phyloP scores from a whole-genome alignment of 2,329 filamentous ascomycete genomes.

The Aspergillus vadensis region DNA sequence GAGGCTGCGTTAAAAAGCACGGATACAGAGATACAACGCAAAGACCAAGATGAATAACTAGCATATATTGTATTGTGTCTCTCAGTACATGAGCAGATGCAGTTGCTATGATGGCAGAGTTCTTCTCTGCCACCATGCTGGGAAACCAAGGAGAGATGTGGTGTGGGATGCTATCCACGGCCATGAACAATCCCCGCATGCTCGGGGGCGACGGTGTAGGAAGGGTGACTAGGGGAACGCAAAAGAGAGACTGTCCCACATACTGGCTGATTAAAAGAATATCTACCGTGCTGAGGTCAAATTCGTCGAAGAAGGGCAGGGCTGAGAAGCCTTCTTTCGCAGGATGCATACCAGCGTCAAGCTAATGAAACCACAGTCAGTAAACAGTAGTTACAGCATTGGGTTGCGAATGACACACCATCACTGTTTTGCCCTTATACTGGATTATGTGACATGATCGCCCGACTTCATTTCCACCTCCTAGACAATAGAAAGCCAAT shows the following conservation, averaged over 20 bases:
- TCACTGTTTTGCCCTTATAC: constrained; percentile 99
- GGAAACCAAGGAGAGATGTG: not conserved
- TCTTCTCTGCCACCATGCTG: not conserved
- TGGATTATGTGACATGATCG: constrained; percentile 97
- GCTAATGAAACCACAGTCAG: constrained; percentile 54
- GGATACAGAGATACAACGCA: constrained; percentile 21
- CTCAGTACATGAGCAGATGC: constrained; percentile 35
- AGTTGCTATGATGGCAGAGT: not conserved
- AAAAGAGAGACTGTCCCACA: constrained; percentile 51
- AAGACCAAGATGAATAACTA: constrained; percentile 25
- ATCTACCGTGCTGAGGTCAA: constrained; percentile 95
- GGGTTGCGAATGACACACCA: constrained; percentile 62
- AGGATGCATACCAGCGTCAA: constrained; percentile 95
- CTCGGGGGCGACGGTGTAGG: constrained; percentile 2
- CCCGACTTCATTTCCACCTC: constrained; percentile 95
- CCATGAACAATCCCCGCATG: not conserved
- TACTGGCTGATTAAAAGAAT: constrained; percentile 99
- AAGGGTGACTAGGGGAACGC: constrained; percentile 16
- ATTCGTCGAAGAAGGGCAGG: constrained; percentile 97
- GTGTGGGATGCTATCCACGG: not conserved
- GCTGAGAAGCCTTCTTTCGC: constrained; percentile 92
- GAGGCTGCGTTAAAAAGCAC: constrained; percentile 18
- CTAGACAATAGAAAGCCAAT: constrained; percentile 88
- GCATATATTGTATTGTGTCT: constrained; percentile 37
- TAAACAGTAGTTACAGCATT: not conserved